A percentile compares a stretch with the other conserved stretches of the same genome.
Evolutionary conservation across 768 basidiomycete genomes (phyloP).

Genomic region (Russula sp.): DNA sequence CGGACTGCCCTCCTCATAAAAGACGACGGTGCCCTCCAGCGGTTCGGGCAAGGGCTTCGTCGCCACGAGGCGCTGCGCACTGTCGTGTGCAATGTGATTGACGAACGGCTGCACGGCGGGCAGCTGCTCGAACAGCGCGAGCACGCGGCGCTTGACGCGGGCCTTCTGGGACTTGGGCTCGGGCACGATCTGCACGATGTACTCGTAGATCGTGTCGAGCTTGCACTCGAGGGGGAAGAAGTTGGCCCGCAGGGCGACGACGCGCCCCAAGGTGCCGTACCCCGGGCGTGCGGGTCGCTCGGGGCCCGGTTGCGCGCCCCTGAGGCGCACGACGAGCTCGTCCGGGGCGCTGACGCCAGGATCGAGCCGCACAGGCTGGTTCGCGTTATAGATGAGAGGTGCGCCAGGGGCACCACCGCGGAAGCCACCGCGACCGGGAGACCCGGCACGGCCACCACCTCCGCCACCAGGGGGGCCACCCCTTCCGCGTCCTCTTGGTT

Average conservation of each 20-base stretch:
- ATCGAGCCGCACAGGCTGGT: constrained; percentile 28
- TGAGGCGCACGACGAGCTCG: constrained; percentile 32
- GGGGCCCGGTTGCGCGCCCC: background rate
- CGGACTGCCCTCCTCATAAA: constrained; percentile 38
- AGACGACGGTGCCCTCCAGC: constrained; percentile 32
- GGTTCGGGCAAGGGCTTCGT: constrained; percentile 35
- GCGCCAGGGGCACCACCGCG: constrained; percentile 25
- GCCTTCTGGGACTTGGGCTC: constrained; percentile 37
- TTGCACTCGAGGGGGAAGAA: constrained; percentile 53
- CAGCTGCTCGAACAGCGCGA: constrained; percentile 46
- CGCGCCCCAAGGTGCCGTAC: constrained; percentile 29
- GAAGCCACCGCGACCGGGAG: background rate
- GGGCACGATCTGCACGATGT: constrained; percentile 47
- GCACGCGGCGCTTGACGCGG: constrained; percentile 44
- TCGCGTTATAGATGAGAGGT: constrained; percentile 19
- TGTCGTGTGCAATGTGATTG: constrained; percentile 46
- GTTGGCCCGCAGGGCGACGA: constrained; percentile 51
- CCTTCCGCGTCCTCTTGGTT: constrained; percentile 20
- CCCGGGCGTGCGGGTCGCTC: constrained; percentile 23
- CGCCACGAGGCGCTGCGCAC: constrained; percentile 39
- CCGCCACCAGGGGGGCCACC: constrained; percentile 8
- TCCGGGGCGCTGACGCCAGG: constrained; percentile 10
- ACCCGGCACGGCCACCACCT: constrained; percentile 8
- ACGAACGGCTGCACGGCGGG: constrained; percentile 34
- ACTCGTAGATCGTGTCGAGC: constrained; percentile 48